These are phyloP conservation scores for Mortierella antarctica DNA, from an alignment of 192 early-diverging fungal species.

Conservation along the genomic window DNA sequence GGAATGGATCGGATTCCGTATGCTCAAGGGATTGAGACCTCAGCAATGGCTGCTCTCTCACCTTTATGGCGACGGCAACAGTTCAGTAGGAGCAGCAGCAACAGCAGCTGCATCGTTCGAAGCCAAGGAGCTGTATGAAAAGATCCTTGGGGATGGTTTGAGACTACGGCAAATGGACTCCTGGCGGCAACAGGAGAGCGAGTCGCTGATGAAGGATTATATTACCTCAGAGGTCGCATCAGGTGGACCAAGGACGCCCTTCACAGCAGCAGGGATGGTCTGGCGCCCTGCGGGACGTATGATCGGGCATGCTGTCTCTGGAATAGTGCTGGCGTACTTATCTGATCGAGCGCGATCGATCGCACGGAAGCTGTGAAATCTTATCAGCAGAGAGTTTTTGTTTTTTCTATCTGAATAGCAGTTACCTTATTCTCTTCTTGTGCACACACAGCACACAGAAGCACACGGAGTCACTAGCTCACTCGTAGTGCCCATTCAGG, in stretches of 20 bases:
- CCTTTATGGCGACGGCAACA: conserved; percentile 26
- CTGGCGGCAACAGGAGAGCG: background rate
- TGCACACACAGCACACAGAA: too few relatives aligned
- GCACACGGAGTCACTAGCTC: too few relatives aligned
- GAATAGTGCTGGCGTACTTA: conserved; percentile 22
- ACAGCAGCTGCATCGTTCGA: background rate
- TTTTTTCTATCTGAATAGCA: too few relatives aligned
- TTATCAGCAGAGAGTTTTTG: background rate
- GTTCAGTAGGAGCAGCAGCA: conserved; percentile 4
- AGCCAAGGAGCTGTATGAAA: conserved; percentile 38
- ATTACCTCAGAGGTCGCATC: conserved; percentile 2
- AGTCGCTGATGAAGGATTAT: conserved; percentile 9
- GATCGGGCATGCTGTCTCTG: conserved; percentile 24
- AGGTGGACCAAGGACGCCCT: conserved; percentile 4
- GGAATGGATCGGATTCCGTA: conserved; percentile 13
- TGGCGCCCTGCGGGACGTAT: conserved; percentile 18
- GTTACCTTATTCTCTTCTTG: too few relatives aligned
- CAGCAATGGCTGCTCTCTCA: conserved; percentile 13
- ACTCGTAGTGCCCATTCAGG: too few relatives aligned
- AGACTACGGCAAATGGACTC: background rate
- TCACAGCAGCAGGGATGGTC: conserved; percentile 33
- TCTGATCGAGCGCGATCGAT: conserved; percentile 10
- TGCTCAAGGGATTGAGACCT: conserved; percentile 10
- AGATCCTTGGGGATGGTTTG: conserved; percentile 29
- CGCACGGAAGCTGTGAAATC: conserved; percentile 14